Base-by-base conservation (phyloP, 1,284 basidiomycete species). In the Porodaedalea pini region DNA sequence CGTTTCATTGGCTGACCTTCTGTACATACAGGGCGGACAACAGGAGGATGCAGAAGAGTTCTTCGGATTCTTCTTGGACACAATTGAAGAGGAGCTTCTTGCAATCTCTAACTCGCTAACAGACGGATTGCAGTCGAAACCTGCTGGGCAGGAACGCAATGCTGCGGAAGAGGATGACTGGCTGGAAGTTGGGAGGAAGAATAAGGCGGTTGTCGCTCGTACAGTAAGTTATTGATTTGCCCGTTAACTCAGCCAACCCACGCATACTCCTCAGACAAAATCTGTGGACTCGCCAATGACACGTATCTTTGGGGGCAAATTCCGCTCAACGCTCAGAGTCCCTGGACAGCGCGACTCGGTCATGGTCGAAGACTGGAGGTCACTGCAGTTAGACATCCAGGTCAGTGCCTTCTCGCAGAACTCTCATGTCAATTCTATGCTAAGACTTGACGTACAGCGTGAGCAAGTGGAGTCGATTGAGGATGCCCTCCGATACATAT, bases 31-130 rank as follows among this genome's bases (percentile, higher is more conserved):
- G 81, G 85, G 91, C 32, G 95, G 95, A 0, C 91, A 94, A 62
- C 96, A 99, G 75, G 96, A 99, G 73, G 96, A 99, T 61, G 96
- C 96, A 0, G 95, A 99, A 71, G 96, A 99, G 73, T 99, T 98
- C 73, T 78, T 98, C n/a, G 95, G 96, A 7, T 97, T 98, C 75
- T 95, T 94, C 75, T 78, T 98, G 44, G 94, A 98, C 69, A 93
- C 94, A 0, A 76, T 99, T 2, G 94, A 98, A 71, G 96, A 99
- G 68, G 96, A 99, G 73, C 72, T 98, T 13, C 73, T 93, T 3
- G 78, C 79, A 1, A 75, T 95, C 4, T 73, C 83, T 43, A 72
- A 81, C 29, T 74, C 79, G 0, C 63, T 85, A 7, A 70, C 68
- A 48, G 73, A 77, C 1, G 52, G 66, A 51, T 61, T 68, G n/a